A percentile compares a stretch with the other conserved stretches of the same genome.
Conservation (phyloP, 2,329 filamentous ascomycete species). For the Pezicula rhizophila region DNA sequence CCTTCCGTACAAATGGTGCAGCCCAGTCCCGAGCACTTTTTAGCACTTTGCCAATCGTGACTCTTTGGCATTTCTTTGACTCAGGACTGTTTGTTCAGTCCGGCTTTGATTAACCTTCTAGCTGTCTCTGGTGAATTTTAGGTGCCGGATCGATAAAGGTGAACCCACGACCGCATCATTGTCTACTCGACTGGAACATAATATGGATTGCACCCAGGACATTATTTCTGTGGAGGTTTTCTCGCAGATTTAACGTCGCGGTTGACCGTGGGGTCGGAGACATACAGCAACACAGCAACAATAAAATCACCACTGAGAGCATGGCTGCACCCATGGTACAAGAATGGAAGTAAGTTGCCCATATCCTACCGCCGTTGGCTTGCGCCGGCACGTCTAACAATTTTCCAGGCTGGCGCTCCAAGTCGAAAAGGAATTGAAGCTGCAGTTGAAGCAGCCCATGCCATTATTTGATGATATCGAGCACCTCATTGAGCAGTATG, state of each 20-base stretch:
- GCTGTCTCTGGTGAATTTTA: not conserved
- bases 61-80: too few species aligned
- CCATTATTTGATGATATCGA: conserved; percentile 43
- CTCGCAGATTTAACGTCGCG: conserved; percentile 51
- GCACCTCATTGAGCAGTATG: conserved; percentile 25
- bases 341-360: conserved; percentile 43
- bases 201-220: conserved; percentile 23
- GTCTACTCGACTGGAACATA: not conserved
- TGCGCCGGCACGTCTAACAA: conserved; percentile 11
- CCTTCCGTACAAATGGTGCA: too few species aligned
- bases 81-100: too few species aligned
- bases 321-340: conserved; percentile 33
- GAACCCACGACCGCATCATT: not conserved
- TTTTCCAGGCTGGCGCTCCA: conserved; percentile 32
- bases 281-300: conserved; percentile 6
- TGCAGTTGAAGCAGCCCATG: conserved; percentile 40
- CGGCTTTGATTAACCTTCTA: too few species aligned
- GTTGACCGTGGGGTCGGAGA: conserved; percentile 42
- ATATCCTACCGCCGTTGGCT: not conserved
- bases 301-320: not conserved
- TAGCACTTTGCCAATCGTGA: too few species aligned
- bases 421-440: conserved; percentile 41
- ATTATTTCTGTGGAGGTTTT: conserved; percentile 30
- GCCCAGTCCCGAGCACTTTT: too few species aligned
- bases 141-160: conserved; percentile 2